A percentile compares a stretch with the other conserved stretches of the same genome.
Conservation (phyloP, 441 rosid species). For the Mallotus japonicus region DNA sequence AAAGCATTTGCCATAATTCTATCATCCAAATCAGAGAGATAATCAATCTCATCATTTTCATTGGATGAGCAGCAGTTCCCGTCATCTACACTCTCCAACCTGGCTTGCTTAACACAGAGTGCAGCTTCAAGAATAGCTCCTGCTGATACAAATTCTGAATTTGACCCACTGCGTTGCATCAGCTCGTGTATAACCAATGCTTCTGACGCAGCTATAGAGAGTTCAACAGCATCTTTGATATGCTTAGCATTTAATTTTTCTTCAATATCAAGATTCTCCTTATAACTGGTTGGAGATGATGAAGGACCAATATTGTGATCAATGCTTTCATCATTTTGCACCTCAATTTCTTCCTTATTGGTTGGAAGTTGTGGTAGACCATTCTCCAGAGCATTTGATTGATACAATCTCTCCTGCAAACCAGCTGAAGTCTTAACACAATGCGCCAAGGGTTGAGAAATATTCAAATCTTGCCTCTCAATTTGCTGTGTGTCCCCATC, state of each 20-base stretch:
- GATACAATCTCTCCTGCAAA: constrained; percentile 20
- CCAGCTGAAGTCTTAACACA: constrained; percentile 29
- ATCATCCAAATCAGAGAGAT: constrained; percentile 44
- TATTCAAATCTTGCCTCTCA: constrained; percentile 23
- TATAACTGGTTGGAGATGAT: constrained; percentile 3
- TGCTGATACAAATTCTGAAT: constrained; percentile 32
- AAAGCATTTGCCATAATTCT: constrained; percentile 46
- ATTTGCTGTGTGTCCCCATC: constrained; percentile 29
- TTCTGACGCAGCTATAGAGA: constrained; percentile 69
- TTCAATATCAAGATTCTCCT: constrained; percentile 13
- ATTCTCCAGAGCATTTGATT: constrained; percentile 19
- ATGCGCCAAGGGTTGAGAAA: constrained; percentile 22
- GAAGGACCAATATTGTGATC: constrained; percentile 2
- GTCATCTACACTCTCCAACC: constrained; percentile 39
- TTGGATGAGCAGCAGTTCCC: constrained; percentile 21
- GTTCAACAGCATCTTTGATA: constrained; percentile 39
- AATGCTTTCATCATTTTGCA: constrained; percentile 1
- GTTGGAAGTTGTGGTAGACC: constrained; percentile 11
- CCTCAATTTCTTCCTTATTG: constrained; percentile 6
- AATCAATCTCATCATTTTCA: constrained; percentile 38
- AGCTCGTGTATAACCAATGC: constrained; percentile 57
- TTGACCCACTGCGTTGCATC: constrained; percentile 32
- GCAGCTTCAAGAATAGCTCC: constrained; percentile 57
- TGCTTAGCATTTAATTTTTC: constrained; percentile 21
- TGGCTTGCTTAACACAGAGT: constrained; percentile 60